Percentiles rank a stretch among this genome's conserved stretches.
phyloP scores from a whole-genome alignment of 2,329 filamentous ascomycete species.

The Ascomycota sp. region DNA sequence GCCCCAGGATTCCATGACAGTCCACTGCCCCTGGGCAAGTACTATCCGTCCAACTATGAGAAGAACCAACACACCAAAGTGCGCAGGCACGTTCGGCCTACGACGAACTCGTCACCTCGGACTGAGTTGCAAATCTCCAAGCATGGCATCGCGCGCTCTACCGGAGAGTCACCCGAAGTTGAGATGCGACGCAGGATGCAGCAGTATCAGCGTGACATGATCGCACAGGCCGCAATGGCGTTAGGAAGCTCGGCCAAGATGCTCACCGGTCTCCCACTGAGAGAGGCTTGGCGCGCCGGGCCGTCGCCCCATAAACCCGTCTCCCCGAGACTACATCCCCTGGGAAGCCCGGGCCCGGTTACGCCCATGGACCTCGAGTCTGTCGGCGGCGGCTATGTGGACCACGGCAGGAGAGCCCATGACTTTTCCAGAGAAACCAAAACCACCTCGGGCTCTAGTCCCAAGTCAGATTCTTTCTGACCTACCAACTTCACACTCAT shows the following conservation, averaged over 20 bases:
- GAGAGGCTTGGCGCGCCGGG: constrained; percentile 17
- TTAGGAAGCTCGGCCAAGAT: constrained; percentile 9
- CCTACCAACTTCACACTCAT: not conserved
- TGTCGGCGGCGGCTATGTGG: constrained; percentile 17
- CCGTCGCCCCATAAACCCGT: constrained; percentile 22
- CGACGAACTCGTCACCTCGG: constrained; percentile 12
- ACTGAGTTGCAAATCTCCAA: constrained; percentile 15
- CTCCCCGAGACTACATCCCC: constrained; percentile 27
- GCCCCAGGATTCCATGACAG: constrained; percentile 26
- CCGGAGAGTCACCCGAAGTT: constrained; percentile 7
- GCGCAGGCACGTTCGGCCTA: constrained; percentile 4
- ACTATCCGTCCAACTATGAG: constrained; percentile 42
- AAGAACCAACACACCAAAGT: constrained; percentile 10
- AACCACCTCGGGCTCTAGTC: not conserved
- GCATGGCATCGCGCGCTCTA: constrained; percentile 1
- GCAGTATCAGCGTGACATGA: constrained; percentile 42
- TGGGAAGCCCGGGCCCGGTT: constrained; percentile 38
- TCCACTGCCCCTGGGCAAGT: constrained; percentile 36
- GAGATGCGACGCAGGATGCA: constrained; percentile 31
- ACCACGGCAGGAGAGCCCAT: constrained; percentile 2
- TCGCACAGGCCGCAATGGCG: constrained; percentile 32
- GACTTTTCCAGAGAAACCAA: not conserved
- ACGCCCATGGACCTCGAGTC: constrained; percentile 37
- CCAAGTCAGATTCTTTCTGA: constrained; percentile 1
- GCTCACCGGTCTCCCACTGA: constrained; percentile 15